Percentiles rank a stretch among this genome's conserved stretches.
Evolutionary conservation across 2,329 filamentous ascomycete species (phyloP).

Genomic region (Dothistroma pini): DNA sequence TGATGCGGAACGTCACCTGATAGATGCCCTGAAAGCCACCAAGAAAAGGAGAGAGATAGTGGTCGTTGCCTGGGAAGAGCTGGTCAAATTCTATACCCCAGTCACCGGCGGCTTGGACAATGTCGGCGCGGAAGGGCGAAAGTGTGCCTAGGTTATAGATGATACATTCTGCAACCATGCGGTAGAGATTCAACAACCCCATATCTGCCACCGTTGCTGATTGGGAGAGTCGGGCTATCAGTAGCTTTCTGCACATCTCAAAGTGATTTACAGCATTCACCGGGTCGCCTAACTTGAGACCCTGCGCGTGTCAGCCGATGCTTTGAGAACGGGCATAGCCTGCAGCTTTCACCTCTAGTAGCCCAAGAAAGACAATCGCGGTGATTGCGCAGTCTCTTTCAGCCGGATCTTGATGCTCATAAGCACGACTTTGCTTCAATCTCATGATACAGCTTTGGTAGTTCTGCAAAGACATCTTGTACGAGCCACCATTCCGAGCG

Average conservation of each 20-base stretch:
- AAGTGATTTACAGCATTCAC: conserved; percentile 18
- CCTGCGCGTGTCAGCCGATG: conserved; percentile 6
- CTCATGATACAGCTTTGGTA: conserved; percentile 17
- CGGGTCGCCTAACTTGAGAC: conserved; percentile 16
- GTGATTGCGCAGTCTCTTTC: conserved; percentile 8
- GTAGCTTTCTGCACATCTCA: conserved; percentile 17
- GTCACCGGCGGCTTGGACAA: conserved; percentile 3
- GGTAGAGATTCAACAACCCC: conserved; percentile 12
- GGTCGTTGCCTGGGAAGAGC: conserved; percentile 12
- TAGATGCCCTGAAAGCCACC: conserved; percentile 19
- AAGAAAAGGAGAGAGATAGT: conserved; percentile 14
- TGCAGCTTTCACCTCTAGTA: conserved; percentile 13
- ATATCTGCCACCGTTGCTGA: not conserved
- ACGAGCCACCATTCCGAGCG: conserved; percentile 3
- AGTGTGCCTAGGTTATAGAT: conserved; percentile 17
- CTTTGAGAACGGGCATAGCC: not conserved
- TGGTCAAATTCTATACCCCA: conserved; percentile 11
- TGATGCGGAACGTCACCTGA: conserved; percentile 14
- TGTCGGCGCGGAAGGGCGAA: conserved; percentile 6
- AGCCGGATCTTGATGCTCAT: conserved; percentile 2
- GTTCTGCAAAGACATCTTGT: conserved; percentile 14
- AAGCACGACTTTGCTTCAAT: conserved; percentile 4
- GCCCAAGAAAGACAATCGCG: conserved; percentile 15
- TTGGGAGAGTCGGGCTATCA: conserved; percentile 8
- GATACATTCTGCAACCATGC: conserved; percentile 18